Conservation (phyloP, 2,329 filamentous ascomycete species). For the Fusarium miscanthi region DNA sequence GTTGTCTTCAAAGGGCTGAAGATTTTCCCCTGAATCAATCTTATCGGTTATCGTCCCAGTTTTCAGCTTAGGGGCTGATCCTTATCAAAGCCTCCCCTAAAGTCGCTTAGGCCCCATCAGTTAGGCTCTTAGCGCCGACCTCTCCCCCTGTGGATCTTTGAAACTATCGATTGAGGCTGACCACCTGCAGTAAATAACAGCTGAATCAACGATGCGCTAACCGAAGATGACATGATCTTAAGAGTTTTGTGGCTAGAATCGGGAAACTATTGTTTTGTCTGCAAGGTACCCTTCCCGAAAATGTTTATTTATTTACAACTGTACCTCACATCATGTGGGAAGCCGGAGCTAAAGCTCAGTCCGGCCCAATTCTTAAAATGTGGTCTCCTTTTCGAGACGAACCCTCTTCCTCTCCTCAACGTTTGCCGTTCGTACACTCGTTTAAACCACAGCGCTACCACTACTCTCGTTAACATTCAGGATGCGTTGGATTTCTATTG, state of each 20-base stretch:
- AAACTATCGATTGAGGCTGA: neutral
- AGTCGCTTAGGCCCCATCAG: neutral
- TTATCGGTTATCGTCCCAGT: neutral
- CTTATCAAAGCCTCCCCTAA: neutral
- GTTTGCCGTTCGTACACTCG: neutral
- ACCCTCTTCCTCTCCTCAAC: neutral
- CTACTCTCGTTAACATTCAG: slow-evolving; percentile 19
- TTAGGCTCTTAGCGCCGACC: neutral
- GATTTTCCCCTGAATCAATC: neutral
- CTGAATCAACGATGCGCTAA: neutral
- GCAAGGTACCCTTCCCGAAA: neutral
- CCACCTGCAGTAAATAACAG: neutral
- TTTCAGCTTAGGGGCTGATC: neutral
- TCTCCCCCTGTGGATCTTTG: neutral
- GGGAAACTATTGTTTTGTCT: neutral
- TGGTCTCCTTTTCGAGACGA: neutral
- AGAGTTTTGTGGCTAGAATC: neutral
- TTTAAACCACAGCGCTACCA: neutral
- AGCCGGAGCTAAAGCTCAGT: neutral
- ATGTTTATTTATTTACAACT: neutral
- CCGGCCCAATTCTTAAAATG: neutral
- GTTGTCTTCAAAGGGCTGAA: neutral
- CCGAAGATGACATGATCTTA: neutral
- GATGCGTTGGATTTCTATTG: slow-evolving; percentile 35
- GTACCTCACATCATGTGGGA: neutral